Evolutionary conservation across 2,329 filamentous ascomycete genomes (phyloP).

Genomic region (Xylariaceae sp.): DNA sequence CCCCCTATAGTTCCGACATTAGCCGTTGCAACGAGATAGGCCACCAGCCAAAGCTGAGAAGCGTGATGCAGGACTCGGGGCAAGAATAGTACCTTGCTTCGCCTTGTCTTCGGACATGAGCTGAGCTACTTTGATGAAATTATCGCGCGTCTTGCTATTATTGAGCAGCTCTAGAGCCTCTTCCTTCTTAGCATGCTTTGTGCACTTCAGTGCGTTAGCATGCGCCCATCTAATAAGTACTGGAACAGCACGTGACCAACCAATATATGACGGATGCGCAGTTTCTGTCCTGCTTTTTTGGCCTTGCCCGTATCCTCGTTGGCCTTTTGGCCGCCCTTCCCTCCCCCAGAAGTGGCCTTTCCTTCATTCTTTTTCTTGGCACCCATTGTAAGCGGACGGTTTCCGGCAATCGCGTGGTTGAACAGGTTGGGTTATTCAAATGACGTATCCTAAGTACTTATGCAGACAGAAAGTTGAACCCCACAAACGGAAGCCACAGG

Average conservation of each 20-base stretch:
- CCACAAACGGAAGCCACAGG: no score
- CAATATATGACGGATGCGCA: slow-evolving; percentile 15
- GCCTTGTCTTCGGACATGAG: slow-evolving; percentile 76
- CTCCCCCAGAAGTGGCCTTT: slow-evolving; percentile 15
- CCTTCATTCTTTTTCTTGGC: slow-evolving; percentile 21
- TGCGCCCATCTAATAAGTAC: neutral
- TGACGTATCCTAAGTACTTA: no score
- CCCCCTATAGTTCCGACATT: slow-evolving; percentile 47
- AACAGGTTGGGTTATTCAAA: no score
- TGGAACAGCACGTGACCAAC: slow-evolving; percentile 7
- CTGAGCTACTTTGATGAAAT: slow-evolving; percentile 71
- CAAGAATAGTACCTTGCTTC: slow-evolving; percentile 48
- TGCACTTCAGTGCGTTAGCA: slow-evolving; percentile 45
- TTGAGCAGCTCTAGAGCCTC: slow-evolving; percentile 66
- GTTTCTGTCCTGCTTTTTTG: slow-evolving; percentile 16
- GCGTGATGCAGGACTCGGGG: no score
- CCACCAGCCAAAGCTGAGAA: no score
- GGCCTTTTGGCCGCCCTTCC: slow-evolving; percentile 12
- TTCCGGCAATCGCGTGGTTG: no score
- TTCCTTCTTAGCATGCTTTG: slow-evolving; percentile 74
- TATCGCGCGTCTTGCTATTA: slow-evolving; percentile 47
- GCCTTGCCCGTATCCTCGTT: slow-evolving; percentile 14
- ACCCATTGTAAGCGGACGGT: no score
- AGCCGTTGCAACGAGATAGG: no score
- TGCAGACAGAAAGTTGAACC: no score